Percentiles rank a stretch among this genome's conserved stretches.
These are phyloP conservation scores for Mortierella sp. DNA, from an alignment of 371 early-diverging fungal genomes.

Conservation along the genomic window DNA sequence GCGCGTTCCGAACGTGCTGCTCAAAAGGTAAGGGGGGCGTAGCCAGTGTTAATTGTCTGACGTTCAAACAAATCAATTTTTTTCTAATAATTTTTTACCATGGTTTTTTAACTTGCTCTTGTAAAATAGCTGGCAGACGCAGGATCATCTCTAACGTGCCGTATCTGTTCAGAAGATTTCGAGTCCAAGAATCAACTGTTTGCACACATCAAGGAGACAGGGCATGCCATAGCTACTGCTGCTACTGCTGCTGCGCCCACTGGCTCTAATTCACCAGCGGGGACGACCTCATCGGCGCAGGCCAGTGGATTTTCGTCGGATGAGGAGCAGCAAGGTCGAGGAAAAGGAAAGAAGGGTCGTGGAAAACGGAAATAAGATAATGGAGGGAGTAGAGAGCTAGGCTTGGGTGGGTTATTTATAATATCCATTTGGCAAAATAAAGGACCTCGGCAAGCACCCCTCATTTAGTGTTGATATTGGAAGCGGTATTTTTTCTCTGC, in stretches of 20 bases:
- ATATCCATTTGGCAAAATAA: too few species aligned
- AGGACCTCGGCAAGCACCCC: too few species aligned
- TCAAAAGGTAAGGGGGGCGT: conserved; percentile 36
- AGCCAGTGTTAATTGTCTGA: not conserved
- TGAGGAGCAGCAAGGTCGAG: conserved; percentile 31
- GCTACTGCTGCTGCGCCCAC: not conserved
- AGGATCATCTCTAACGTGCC: conserved; percentile 62
- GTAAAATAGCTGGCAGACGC: conserved; percentile 18
- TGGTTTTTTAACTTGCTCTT: not conserved
- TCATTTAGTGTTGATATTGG: too few species aligned
- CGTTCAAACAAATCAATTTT: not conserved
- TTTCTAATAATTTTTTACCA: not conserved
- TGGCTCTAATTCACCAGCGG: not conserved
- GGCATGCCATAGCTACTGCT: conserved; percentile 74
- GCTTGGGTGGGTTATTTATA: too few species aligned
- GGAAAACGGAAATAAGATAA: conserved; percentile 40
- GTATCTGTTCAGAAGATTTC: conserved; percentile 74
- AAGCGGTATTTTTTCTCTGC: too few species aligned
- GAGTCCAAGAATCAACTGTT: conserved; percentile 79
- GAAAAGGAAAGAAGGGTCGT: conserved; percentile 54
- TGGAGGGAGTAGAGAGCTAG: too few species aligned
- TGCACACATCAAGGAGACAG: conserved; percentile 77
- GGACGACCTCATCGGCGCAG: not conserved
- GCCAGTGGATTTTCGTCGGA: conserved; percentile 39
- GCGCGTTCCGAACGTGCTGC: conserved; percentile 41